Evolutionary conservation across 306 rosid species (phyloP), one percentile per base, ranked within the genome.

Genomic region (Bauhinia variegata): DNA sequence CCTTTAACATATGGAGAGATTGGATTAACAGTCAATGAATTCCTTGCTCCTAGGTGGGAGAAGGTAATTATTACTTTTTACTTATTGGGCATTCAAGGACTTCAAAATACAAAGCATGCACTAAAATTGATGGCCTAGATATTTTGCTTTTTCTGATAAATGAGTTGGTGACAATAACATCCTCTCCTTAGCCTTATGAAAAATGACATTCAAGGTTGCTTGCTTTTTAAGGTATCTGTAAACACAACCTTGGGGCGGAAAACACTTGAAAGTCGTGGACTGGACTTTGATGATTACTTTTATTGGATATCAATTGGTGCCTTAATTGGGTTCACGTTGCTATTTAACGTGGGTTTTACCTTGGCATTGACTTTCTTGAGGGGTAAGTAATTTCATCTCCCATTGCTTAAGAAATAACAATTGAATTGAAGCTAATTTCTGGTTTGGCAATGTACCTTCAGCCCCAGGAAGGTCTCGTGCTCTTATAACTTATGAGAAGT

Each of bases 11-110:
- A 70, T 56, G 90, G 81, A 70, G 85, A 79, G 68, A 77, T 85
- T 39, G 78, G 78, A 11, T 19, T 62, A 51, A 63, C 87, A 5
- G 62, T 71, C 37, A 85, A 79, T 38, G 87, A 85, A 57, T 82
- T 82, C 54, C 90, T 52, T 43, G 85, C 90, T 59, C 87, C 90
- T 54, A 72, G 87, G 71, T 85, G 90, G 90, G 63, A 68, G 23
- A 79, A 85, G 90, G 90, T 77, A 70, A 42, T 61, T 15, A 15
- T 62, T 28, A 42, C 63, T 61, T 43, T 8, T 9, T 12, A 8
- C 12, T 12, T 59, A 37, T 32, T 43, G 64, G 30, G 11, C 48
- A 52, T 69, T 17, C 39, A 53, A 72, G 39, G 63, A 71, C 61
- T 17, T 47, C 57, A 59, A 41, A 36, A 23, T 37, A 43, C 53